Conservation (phyloP, 371 early-diverging fungal genomes). For the Rhizopus sp. region DNA sequence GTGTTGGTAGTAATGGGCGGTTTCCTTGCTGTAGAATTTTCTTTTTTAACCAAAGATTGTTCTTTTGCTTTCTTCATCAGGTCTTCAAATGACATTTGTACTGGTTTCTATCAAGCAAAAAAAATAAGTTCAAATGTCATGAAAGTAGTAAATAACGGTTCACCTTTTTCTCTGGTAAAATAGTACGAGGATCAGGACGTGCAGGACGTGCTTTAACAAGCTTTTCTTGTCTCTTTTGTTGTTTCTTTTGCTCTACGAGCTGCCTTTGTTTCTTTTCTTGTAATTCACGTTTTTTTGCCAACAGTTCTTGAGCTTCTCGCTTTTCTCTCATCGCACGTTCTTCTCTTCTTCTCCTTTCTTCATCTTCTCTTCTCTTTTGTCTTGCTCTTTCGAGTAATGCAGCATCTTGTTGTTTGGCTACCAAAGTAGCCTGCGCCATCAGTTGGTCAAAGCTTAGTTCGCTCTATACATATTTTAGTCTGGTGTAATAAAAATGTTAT, state of each 20-base stretch:
- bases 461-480: constrained; percentile 4
- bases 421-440: constrained; percentile 41
- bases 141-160: no score
- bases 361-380: constrained; percentile 30
- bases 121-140: not conserved
- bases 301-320: constrained; percentile 29
- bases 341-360: constrained; percentile 34
- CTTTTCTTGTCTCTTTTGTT: constrained; percentile 10
- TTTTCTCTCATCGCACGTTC: constrained; percentile 30
- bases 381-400: constrained; percentile 31
- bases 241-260: constrained; percentile 20
- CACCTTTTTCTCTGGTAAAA: constrained; percentile 26
- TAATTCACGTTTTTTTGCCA: constrained; percentile 23
- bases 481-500: not conserved
- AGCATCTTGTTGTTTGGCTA: constrained; percentile 42
- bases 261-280: constrained; percentile 21
- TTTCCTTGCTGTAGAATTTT: constrained; percentile 8
- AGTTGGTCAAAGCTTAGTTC: constrained; percentile 33
- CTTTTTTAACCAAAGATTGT: constrained; percentile 18
- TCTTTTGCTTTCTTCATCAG: constrained; percentile 39
- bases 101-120: constrained; percentile 27
- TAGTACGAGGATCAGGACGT: not conserved
- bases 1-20: not conserved
- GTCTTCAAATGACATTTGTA: constrained; percentile 39
- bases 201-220: constrained; percentile 9